Evolutionary conservation across 1,139 yeast genomes (phyloP).

Genomic region (Trichomonascaceae sp.): DNA sequence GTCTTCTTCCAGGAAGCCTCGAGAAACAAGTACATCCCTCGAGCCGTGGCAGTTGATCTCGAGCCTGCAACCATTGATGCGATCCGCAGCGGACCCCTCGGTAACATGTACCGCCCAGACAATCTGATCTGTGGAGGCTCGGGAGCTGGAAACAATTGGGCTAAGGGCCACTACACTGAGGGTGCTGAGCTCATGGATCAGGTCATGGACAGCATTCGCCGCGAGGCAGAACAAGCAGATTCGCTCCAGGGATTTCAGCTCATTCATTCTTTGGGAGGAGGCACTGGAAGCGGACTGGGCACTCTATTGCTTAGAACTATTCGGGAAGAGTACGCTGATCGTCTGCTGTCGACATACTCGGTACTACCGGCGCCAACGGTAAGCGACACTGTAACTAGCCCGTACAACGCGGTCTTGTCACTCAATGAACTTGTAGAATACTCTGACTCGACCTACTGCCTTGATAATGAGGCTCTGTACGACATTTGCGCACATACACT

Average conservation of each 20-base stretch:
- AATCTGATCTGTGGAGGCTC: conserved; percentile 32
- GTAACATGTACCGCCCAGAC: conserved; percentile 33
- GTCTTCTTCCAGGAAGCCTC: conserved; percentile 25
- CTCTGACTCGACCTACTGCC: conserved; percentile 33
- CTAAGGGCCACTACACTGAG: conserved; percentile 35
- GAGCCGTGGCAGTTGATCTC: conserved; percentile 33
- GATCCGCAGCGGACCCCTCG: conserved; percentile 31
- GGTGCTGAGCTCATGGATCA: conserved; percentile 34
- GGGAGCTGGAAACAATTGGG: conserved; percentile 39
- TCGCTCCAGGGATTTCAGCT: conserved; percentile 35
- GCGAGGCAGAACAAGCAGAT: conserved; percentile 35
- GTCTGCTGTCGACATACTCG: conserved; percentile 35
- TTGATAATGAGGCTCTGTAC: conserved; percentile 34
- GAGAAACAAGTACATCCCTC: conserved; percentile 32
- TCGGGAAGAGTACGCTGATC: conserved; percentile 33
- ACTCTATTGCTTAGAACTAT: conserved; percentile 29
- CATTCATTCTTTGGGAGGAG: conserved; percentile 36
- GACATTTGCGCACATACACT: conserved; percentile 32
- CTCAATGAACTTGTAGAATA: conserved; percentile 32
- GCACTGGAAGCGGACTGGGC: conserved; percentile 36
- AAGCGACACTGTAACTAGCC: conserved; percentile 34
- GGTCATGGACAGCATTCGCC: conserved; percentile 33
- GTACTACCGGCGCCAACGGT: conserved; percentile 33
- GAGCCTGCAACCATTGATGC: conserved; percentile 35
- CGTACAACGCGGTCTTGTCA: conserved; percentile 31